phyloP scores from a whole-genome alignment of 805 yeast genomes.

The Myxozyma monticola region DNA sequence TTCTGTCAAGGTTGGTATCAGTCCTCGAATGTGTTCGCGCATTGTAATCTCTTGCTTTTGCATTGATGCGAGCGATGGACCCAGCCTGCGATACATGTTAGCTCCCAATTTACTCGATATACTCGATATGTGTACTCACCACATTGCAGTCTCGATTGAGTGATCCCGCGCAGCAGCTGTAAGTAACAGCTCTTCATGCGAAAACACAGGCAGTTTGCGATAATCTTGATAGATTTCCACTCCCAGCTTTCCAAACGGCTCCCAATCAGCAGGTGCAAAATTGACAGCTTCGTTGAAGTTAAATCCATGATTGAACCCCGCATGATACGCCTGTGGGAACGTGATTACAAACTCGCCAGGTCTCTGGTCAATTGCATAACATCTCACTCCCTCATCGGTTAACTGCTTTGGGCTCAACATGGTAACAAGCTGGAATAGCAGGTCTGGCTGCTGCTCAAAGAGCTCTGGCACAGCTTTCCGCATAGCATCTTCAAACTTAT shows the following conservation, averaged over 20 bases:
- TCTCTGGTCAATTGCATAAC: constrained; percentile 64
- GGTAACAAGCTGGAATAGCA: constrained; percentile 82
- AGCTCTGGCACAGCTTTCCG: constrained; percentile 71
- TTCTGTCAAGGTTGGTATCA: constrained; percentile 13
- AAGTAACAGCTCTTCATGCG: constrained; percentile 40
- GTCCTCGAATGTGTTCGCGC: constrained; percentile 10
- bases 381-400: constrained; percentile 46
- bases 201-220: constrained; percentile 39
- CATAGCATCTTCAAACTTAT: constrained; percentile 64
- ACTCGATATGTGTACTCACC: too few relatives aligned
- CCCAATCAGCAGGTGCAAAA: constrained; percentile 45
- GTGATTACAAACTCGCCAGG: constrained; percentile 83
- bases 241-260: constrained; percentile 37
- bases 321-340: constrained; percentile 85
- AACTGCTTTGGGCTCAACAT: constrained; percentile 68
- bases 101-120: background rate
- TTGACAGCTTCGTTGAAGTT: constrained; percentile 51
- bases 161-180: constrained; percentile 27
- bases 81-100: too few relatives aligned
- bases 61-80: constrained; percentile 30
- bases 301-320: constrained; percentile 86
- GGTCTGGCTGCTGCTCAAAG: constrained; percentile 80
- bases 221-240: constrained; percentile 36
- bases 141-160: constrained; percentile 30
- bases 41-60: constrained; percentile 20